Percentiles rank a stretch among this genome's conserved stretches.
phyloP scores from a whole-genome alignment of 2,329 filamentous ascomycete species.

The Neofusicoccum parvum region DNA sequence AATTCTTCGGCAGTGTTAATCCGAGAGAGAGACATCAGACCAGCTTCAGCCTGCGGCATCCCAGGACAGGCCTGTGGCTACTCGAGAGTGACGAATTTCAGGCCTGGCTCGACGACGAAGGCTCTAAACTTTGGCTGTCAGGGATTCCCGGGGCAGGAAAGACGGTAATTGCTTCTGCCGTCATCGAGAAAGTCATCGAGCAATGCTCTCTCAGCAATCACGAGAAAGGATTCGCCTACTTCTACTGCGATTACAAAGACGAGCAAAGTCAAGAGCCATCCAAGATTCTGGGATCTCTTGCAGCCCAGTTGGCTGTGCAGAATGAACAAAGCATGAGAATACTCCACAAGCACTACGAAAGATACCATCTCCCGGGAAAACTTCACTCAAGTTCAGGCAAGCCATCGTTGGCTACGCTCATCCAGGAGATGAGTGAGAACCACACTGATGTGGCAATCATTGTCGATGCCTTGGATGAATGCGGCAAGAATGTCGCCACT shows the following conservation, averaged over 20 bases:
- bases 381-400: background rate
- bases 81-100: background rate
- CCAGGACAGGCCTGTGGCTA: background rate
- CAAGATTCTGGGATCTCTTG: conserved; percentile 32
- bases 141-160: conserved; percentile 3
- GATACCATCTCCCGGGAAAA: conserved; percentile 2
- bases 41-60: background rate
- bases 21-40: background rate
- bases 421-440: conserved; percentile 22
- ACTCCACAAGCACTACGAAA: conserved; percentile 23
- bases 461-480: conserved; percentile 35
- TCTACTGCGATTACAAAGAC: conserved; percentile 39
- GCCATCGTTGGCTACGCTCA: conserved; percentile 17
- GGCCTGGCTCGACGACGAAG: background rate
- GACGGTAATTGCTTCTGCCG: background rate
- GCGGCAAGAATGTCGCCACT: conserved; percentile 19
- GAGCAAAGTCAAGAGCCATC: conserved; percentile 22
- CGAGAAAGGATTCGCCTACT: conserved; percentile 24
- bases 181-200: background rate
- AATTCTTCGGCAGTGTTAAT: background rate
- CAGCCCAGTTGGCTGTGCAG: conserved; percentile 34
- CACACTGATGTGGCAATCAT: conserved; percentile 27
- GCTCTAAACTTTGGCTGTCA: background rate
- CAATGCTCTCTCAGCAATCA: no score
- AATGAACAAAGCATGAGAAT: conserved; percentile 27